Percentiles rank a stretch among this genome's conserved stretches.
These are phyloP conservation scores for Cutaneotrichosporon sp. DNA, from an alignment of 1,284 basidiomycete species.

Conservation along the genomic window DNA sequence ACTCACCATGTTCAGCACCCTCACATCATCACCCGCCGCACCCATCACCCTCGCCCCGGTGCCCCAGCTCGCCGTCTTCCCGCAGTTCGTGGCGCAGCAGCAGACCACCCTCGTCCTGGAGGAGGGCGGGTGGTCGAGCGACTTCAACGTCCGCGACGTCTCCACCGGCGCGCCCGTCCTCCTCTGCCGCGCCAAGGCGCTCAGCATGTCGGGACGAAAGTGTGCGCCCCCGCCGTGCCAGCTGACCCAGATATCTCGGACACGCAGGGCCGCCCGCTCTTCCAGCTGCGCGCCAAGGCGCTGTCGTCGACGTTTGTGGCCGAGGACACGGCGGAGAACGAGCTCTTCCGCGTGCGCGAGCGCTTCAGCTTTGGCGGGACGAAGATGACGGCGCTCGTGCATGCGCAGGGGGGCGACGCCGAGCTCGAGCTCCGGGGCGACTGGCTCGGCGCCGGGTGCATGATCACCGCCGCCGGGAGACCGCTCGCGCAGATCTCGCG, in stretches of 20 bases:
- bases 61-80: too few species aligned
- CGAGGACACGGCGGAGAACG: constrained; percentile 34
- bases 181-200: neutral
- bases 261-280: constrained; percentile 37
- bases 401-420: constrained; percentile 28
- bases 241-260: constrained; percentile 40
- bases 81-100: too few species aligned
- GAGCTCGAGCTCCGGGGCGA: constrained; percentile 43
- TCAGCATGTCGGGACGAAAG: neutral
- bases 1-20: too few species aligned
- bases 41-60: too few species aligned
- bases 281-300: constrained; percentile 40
- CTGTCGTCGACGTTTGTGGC: constrained; percentile 39
- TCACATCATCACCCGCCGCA: too few species aligned
- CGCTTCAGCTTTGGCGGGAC: constrained; percentile 39
- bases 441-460: constrained; percentile 44
- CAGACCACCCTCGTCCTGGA: too few species aligned
- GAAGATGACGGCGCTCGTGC: constrained; percentile 46
- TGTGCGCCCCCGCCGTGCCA: too few species aligned
- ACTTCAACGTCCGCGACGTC: too few species aligned
- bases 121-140: too few species aligned
- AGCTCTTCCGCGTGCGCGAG: constrained; percentile 44
- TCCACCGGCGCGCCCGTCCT: too few species aligned
- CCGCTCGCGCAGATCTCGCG: constrained; percentile 47
- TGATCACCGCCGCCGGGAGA: constrained; percentile 35